These are phyloP conservation scores for Rhynchosporium graminicola DNA, from an alignment of 2,329 filamentous ascomycete species.

Conservation along the genomic window DNA sequence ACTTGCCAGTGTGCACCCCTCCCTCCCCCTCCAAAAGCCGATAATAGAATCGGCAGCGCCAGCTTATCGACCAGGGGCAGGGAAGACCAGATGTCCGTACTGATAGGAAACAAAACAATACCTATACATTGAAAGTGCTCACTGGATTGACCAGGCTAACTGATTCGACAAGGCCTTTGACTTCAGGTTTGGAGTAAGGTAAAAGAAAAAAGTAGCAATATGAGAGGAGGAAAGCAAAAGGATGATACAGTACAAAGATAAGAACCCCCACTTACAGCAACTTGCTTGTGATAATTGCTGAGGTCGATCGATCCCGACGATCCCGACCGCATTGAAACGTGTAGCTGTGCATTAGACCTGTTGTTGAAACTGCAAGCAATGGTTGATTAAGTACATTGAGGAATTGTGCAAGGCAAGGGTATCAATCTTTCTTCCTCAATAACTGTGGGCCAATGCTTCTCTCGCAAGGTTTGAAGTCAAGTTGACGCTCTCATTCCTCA, in stretches of 20 bases:
- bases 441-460: conserved; percentile 13
- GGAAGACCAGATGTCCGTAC: too few species aligned
- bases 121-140: too few species aligned
- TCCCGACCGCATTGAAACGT: background rate
- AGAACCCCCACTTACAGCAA: background rate
- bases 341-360: background rate
- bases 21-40: background rate
- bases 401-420: conserved; percentile 20
- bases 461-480: conserved; percentile 4
- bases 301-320: background rate
- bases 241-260: background rate
- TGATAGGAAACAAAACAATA: too few species aligned
- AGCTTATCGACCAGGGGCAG: background rate
- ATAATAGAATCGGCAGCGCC: background rate
- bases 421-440: conserved; percentile 19
- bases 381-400: conserved; percentile 18
- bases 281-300: background rate
- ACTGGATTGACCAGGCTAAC: background rate
- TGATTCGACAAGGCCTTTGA: background rate
- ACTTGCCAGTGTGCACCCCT: conserved; percentile 5
- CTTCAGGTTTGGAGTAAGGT: background rate
- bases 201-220: background rate
- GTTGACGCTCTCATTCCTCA: conserved; percentile 7
- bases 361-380: conserved; percentile 14
- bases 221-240: background rate